phyloP scores from a whole-genome alignment of 2,329 filamentous ascomycete genomes.

The Cladosporium sp. region DNA sequence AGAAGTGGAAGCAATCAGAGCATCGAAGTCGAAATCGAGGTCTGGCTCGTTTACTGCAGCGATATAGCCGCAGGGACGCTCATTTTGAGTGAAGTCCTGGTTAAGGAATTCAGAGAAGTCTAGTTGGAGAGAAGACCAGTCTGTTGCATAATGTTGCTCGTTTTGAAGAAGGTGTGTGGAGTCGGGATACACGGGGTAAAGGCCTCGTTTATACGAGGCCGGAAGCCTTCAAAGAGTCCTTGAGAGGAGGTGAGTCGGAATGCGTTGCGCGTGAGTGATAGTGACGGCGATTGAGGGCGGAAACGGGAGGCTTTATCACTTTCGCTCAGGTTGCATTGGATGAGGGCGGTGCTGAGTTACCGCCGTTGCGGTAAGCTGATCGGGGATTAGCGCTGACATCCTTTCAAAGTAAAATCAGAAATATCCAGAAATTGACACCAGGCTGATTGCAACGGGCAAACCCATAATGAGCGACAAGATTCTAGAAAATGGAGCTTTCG shows the following conservation, averaged over 20 bases:
- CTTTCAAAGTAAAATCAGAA: too few species aligned
- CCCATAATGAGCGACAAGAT: too few species aligned
- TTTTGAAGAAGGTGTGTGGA: background rate
- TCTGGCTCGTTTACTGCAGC: background rate
- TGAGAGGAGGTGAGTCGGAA: constrained; percentile 1
- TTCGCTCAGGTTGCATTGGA: constrained; percentile 1
- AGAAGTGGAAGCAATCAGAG: constrained; percentile 4
- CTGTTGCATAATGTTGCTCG: constrained; percentile 3
- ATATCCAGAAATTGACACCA: too few species aligned
- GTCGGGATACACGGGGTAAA: constrained; percentile 8
- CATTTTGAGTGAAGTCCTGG: constrained; percentile 11
- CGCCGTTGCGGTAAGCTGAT: background rate
- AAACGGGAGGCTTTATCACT: constrained; percentile 3
- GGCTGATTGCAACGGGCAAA: too few species aligned
- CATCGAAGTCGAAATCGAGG: constrained; percentile 10
- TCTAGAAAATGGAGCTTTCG: too few species aligned
- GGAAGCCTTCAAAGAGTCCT: constrained; percentile 1
- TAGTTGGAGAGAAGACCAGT: constrained; percentile 12
- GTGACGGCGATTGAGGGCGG: constrained; percentile 7
- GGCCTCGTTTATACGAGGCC: constrained; percentile 14
- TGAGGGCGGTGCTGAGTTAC: background rate
- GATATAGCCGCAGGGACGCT: background rate
- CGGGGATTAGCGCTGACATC: background rate
- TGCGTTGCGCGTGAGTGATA: constrained; percentile 8
- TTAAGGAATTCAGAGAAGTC: constrained; percentile 13